These are phyloP conservation scores for Colletotrichum neosansevieriae DNA, from an alignment of 2,329 filamentous ascomycete species.

Conservation along the genomic window DNA sequence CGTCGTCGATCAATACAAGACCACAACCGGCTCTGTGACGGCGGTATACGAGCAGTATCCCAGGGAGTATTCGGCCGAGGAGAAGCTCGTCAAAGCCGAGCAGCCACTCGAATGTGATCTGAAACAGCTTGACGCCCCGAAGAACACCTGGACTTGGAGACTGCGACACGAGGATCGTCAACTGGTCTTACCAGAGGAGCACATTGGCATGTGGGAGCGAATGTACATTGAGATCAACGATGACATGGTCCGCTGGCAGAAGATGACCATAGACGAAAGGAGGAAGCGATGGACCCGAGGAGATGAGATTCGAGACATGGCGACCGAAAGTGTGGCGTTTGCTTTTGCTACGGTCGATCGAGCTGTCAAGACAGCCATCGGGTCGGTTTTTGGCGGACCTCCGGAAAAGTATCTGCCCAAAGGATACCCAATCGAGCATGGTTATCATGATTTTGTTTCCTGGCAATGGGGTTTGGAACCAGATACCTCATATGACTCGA, in stretches of 20 bases:
- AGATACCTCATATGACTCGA: background rate
- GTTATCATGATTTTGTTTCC: conserved; percentile 35
- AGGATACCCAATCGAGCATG: conserved; percentile 6
- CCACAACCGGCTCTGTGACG: conserved; percentile 18
- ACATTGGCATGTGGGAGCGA: conserved; percentile 43
- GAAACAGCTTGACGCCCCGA: conserved; percentile 14
- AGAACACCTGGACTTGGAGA: conserved; percentile 36
- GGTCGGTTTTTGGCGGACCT: background rate
- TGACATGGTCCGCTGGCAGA: conserved; percentile 26
- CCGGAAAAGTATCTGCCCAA: background rate
- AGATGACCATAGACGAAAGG: conserved; percentile 14
- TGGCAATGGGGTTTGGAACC: conserved; percentile 27
- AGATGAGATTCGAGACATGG: conserved; percentile 4
- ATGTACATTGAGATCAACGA: conserved; percentile 41
- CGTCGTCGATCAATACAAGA: conserved; percentile 32
- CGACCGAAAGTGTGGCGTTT: background rate
- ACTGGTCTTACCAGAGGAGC: conserved; percentile 37
- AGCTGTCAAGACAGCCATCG: background rate
- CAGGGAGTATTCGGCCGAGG: background rate
- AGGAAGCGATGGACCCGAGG: conserved; percentile 11
- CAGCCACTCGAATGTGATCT: conserved; percentile 39
- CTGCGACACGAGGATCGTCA: background rate
- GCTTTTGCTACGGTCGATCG: background rate
- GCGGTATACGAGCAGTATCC: conserved; percentile 23
- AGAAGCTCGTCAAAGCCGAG: conserved; percentile 27